Evolutionary conservation across 257 asterid genomes (phyloP).

Genomic region (Misopates orontium): DNA sequence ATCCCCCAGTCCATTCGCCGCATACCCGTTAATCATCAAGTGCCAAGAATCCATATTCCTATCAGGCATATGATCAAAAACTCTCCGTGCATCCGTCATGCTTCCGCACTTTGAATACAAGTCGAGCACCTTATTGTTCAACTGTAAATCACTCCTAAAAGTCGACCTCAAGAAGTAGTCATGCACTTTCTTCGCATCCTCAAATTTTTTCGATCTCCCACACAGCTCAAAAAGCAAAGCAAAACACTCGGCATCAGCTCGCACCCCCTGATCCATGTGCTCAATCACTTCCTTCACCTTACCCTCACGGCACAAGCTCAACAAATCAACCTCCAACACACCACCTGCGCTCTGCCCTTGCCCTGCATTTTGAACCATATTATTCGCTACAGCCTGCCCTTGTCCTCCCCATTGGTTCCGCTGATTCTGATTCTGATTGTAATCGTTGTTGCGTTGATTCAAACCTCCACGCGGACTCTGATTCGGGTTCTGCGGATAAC

Average conservation of each 20-base stretch:
- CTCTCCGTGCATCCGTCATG: conserved; percentile 84
- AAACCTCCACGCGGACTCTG: conserved; percentile 22
- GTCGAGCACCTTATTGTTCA: conserved; percentile 71
- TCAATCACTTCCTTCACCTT: conserved; percentile 81
- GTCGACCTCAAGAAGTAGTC: conserved; percentile 83
- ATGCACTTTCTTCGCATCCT: conserved; percentile 88
- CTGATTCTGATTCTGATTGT: conserved; percentile 31
- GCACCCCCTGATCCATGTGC: conserved; percentile 71
- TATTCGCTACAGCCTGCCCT: conserved; percentile 31
- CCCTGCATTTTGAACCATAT: conserved; percentile 46
- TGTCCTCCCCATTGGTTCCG: conserved; percentile 33
- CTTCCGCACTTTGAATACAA: conserved; percentile 87
- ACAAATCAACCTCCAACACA: conserved; percentile 40
- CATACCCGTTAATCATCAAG: conserved; percentile 80
- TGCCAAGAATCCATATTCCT: conserved; percentile 91
- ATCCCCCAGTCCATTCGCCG: conserved; percentile 79
- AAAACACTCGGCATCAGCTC: conserved; percentile 67
- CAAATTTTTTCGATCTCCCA: conserved; percentile 68
- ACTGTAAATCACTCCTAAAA: conserved; percentile 58
- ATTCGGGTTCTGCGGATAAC: conserved; percentile 31
- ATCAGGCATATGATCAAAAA: conserved; percentile 91
- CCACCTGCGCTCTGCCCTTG: conserved; percentile 27
- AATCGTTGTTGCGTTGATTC: conserved; percentile 30
- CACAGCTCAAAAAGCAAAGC: conserved; percentile 65
- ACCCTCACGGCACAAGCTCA: conserved; percentile 66